Conservation (phyloP, 345 rosid species). For the Citrus reticulata region DNA sequence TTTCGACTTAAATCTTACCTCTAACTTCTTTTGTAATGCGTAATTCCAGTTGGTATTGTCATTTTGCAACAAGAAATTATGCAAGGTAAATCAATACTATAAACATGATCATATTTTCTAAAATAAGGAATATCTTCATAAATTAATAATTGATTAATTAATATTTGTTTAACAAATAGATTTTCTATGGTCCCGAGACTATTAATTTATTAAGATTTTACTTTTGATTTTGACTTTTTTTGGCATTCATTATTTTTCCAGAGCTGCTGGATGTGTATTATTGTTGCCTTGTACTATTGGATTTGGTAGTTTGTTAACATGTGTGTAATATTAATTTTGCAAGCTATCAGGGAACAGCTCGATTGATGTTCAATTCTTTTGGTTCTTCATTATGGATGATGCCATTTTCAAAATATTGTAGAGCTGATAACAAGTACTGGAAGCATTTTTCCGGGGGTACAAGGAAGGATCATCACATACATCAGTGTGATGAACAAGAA, state of each 20-base stretch:
- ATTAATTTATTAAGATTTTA: too few species aligned
- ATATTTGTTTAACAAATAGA: too few species aligned
- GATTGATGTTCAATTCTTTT: slow-evolving; percentile 83
- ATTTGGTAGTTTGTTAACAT: slow-evolving; percentile 30
- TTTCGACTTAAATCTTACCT: too few species aligned
- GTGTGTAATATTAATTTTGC: slow-evolving; percentile 38
- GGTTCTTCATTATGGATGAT: slow-evolving; percentile 88
- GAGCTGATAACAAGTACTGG: slow-evolving; percentile 59
- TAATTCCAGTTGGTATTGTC: too few species aligned
- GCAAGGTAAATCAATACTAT: too few species aligned
- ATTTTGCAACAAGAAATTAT: too few species aligned
- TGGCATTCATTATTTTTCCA: slow-evolving; percentile 6
- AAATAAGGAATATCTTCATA: too few species aligned
- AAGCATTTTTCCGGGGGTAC: slow-evolving; percentile 64
- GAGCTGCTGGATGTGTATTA: background rate
- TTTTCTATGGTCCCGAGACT: too few species aligned
- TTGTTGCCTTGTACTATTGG: slow-evolving; percentile 11
- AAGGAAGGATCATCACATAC: slow-evolving; percentile 49
- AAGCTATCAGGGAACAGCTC: slow-evolving; percentile 95
- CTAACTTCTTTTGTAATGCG: too few species aligned
- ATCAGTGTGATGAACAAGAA: slow-evolving; percentile 80
- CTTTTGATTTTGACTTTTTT: background rate
- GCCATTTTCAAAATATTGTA: slow-evolving; percentile 91
- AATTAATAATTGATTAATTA: too few species aligned
- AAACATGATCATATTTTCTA: too few species aligned